Percentiles rank a stretch among this genome's conserved stretches.
Evolutionary conservation across 441 rosid species (phyloP).

Genomic region (Erysimum cheiri): DNA sequence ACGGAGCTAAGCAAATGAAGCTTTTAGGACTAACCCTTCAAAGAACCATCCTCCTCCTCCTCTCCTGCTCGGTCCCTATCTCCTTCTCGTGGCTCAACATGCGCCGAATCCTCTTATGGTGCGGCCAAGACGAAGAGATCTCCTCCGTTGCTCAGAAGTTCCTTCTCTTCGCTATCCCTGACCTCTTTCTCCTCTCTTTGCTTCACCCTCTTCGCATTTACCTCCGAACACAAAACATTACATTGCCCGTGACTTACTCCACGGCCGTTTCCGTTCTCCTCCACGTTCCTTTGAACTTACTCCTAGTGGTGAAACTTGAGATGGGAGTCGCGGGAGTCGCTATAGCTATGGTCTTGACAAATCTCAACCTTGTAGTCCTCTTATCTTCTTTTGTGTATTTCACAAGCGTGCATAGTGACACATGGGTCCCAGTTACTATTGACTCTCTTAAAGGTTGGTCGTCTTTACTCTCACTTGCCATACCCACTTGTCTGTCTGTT

Average conservation of each 20-base stretch:
- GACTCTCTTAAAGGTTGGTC: constrained; percentile 90
- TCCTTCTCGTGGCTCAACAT: constrained; percentile 84
- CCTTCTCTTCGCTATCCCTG: constrained; percentile 81
- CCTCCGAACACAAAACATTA: constrained; percentile 83
- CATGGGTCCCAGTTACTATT: constrained; percentile 80
- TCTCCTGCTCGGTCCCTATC: constrained; percentile 79
- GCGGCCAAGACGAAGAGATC: constrained; percentile 81
- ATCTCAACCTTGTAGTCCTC: constrained; percentile 75
- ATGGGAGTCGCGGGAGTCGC: constrained; percentile 91
- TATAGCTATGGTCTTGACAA: constrained; percentile 89
- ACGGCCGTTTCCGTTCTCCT: constrained; percentile 85
- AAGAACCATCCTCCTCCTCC: constrained; percentile 91
- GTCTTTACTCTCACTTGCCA: constrained; percentile 73
- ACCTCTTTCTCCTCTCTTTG: constrained; percentile 84
- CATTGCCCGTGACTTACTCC: constrained; percentile 86
- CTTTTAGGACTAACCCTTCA: constrained; percentile 94
- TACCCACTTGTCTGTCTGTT: constrained; percentile 91
- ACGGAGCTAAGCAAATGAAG: constrained; percentile 89
- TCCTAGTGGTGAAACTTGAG: constrained; percentile 74
- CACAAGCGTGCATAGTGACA: constrained; percentile 72
- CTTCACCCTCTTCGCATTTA: constrained; percentile 93
- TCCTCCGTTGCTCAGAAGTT: constrained; percentile 83
- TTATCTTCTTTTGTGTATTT: constrained; percentile 70
- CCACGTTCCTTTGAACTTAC: constrained; percentile 77
- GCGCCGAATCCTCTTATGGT: constrained; percentile 72